phyloP scores from a whole-genome alignment of 306 rosid species.

The Geum urbanum region DNA sequence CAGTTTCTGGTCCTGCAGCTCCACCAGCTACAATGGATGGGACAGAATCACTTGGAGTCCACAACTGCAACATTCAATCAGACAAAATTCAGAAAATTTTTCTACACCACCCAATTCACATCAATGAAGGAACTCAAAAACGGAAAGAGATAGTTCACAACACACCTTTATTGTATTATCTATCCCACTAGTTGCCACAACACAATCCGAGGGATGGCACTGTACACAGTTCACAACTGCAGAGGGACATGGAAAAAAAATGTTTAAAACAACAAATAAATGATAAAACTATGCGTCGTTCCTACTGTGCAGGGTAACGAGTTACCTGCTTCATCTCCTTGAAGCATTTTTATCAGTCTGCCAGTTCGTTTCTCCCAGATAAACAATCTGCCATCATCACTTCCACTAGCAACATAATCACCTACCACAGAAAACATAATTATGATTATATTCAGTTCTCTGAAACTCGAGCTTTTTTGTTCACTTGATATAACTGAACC shows the following conservation, averaged over 20 bases:
- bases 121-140: neutral
- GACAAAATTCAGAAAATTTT: slow-evolving; percentile 28
- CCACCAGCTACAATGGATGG: slow-evolving; percentile 79
- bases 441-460: slow-evolving; percentile 12
- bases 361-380: slow-evolving; percentile 94
- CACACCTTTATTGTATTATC: slow-evolving; percentile 88
- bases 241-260: slow-evolving; percentile 21
- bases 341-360: slow-evolving; percentile 79
- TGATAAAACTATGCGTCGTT: slow-evolving; percentile 8
- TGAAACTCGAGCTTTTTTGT: slow-evolving; percentile 7
- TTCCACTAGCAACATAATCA: slow-evolving; percentile 91
- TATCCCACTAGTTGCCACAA: slow-evolving; percentile 92
- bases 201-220: slow-evolving; percentile 88
- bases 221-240: slow-evolving; percentile 93
- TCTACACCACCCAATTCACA: slow-evolving; percentile 14
- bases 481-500: neutral
- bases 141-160: slow-evolving; percentile 5
- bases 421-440: slow-evolving; percentile 38
- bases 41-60: slow-evolving; percentile 80
- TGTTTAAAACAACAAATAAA: neutral
- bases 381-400: slow-evolving; percentile 99
- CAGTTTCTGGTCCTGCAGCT: slow-evolving; percentile 66
- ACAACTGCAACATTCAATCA: slow-evolving; percentile 51
- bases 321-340: slow-evolving; percentile 84
- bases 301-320: neutral